A percentile compares a stretch with the other conserved stretches of the same genome.
These are phyloP conservation scores for Rhynchosporium agropyri DNA, from an alignment of 2,329 filamentous ascomycete species.

Conservation along the genomic window DNA sequence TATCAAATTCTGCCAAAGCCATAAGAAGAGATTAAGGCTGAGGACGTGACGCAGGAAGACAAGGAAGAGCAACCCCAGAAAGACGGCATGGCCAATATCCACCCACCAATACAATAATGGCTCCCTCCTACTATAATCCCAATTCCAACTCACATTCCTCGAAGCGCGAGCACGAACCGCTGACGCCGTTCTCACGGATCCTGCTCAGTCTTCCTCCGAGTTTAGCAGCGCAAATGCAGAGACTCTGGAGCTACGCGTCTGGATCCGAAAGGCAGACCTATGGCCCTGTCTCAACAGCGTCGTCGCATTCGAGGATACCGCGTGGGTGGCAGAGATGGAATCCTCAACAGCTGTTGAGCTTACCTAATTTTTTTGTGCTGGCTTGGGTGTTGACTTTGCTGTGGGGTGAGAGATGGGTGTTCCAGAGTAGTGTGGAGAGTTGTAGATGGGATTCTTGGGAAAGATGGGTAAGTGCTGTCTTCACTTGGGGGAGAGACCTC, in stretches of 20 bases:
- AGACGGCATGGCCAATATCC: constrained; percentile 28
- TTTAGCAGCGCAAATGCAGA: constrained; percentile 33
- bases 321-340: constrained; percentile 48
- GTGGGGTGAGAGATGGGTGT: constrained; percentile 83
- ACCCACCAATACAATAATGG: constrained; percentile 24
- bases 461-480: constrained; percentile 71
- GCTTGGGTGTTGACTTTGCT: constrained; percentile 79
- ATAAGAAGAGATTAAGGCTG: background rate
- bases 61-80: background rate
- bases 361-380: constrained; percentile 68
- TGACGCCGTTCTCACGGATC: constrained; percentile 36
- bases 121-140: constrained; percentile 33
- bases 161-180: constrained; percentile 37
- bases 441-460: constrained; percentile 92
- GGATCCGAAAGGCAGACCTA: constrained; percentile 4
- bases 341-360: constrained; percentile 56
- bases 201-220: constrained; percentile 32
- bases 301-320: constrained; percentile 24
- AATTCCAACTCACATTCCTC: constrained; percentile 25
- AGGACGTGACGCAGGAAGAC: background rate
- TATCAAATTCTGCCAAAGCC: constrained; percentile 2
- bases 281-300: constrained; percentile 24
- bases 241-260: constrained; percentile 29
- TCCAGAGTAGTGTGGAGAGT: constrained; percentile 66
- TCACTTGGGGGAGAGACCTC: constrained; percentile 18